A percentile compares a stretch with the other conserved stretches of the same genome.
Evolutionary conservation across 306 rosid species (phyloP).

Genomic region (Begonia masoniana): DNA sequence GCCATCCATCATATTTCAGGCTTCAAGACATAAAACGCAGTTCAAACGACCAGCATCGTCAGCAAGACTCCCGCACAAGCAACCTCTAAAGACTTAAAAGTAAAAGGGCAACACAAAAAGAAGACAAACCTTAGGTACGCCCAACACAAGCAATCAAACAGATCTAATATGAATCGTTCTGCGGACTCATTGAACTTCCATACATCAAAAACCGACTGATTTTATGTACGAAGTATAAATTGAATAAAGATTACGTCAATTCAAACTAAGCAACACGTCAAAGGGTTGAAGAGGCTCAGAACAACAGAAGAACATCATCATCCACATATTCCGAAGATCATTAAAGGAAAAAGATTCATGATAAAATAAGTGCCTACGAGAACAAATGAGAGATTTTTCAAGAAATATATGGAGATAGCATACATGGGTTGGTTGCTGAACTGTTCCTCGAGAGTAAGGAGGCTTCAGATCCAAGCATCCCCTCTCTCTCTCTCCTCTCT

Average conservation of each 20-base stretch:
- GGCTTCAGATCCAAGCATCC: conserved; percentile 45
- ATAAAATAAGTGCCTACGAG: conserved; percentile 11
- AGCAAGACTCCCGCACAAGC: conserved; percentile 32
- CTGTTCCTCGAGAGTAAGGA: conserved; percentile 26
- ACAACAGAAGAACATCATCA: neutral
- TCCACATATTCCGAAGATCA: neutral
- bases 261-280: conserved; percentile 9
- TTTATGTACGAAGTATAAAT: too few relatives aligned
- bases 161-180: conserved; percentile 92
- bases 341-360: conserved; percentile 7
- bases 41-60: conserved; percentile 49
- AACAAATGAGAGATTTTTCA: neutral
- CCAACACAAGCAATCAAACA: conserved; percentile 34
- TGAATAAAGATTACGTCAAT: neutral
- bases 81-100: conserved; percentile 23
- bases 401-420: conserved; percentile 14
- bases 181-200: conserved; percentile 54
- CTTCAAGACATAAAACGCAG: conserved; percentile 79
- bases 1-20: conserved; percentile 54
- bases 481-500: conserved; percentile 13
- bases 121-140: conserved; percentile 45
- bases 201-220: too few relatives aligned
- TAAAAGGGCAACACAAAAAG: conserved; percentile 19
- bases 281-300: neutral
- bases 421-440: conserved; percentile 45